phyloP scores from a whole-genome alignment of 2,329 filamentous ascomycete genomes.

The Diatrype stigma region DNA sequence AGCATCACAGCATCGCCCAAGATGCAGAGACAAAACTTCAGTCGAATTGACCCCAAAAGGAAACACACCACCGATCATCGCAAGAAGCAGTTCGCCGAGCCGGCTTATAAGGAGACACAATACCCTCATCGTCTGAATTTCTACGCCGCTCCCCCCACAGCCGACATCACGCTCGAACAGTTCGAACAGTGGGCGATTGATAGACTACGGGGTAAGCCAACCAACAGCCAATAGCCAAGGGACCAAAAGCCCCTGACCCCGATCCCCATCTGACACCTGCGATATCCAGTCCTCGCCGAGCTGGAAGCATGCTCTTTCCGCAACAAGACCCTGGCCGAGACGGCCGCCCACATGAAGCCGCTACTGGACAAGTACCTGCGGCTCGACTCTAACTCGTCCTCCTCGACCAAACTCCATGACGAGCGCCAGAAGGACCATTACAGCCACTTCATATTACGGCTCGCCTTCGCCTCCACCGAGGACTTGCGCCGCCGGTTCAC shows the following conservation, averaged over 20 bases:
- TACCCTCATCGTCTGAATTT: slow-evolving; percentile 91
- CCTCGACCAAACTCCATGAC: slow-evolving; percentile 49
- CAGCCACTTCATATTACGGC: slow-evolving; percentile 90
- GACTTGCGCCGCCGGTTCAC: slow-evolving; percentile 84
- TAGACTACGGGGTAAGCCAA: slow-evolving; percentile 65
- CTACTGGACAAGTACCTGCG: slow-evolving; percentile 67
- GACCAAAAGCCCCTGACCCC: too few species aligned
- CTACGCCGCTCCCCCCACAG: slow-evolving; percentile 81
- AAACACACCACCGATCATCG: slow-evolving; percentile 73
- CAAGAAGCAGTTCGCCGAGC: slow-evolving; percentile 80
- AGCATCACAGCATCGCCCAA: slow-evolving; percentile 3
- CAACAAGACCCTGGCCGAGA: slow-evolving; percentile 82
- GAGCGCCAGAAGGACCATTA: slow-evolving; percentile 96
- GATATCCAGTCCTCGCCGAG: slow-evolving; percentile 67
- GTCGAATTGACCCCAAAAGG: slow-evolving; percentile 64
- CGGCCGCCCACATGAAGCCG: slow-evolving; percentile 75
- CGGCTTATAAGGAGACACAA: slow-evolving; percentile 69
- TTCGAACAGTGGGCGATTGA: slow-evolving; percentile 99
- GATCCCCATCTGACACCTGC: slow-evolving; percentile 14
- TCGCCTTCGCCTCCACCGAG: slow-evolving; percentile 89
- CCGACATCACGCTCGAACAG: slow-evolving; percentile 92
- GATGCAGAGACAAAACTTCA: slow-evolving; percentile 32
- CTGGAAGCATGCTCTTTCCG: slow-evolving; percentile 94
- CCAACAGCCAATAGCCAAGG: neutral
- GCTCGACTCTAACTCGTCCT: slow-evolving; percentile 24